These are phyloP conservation scores for Ophiognomonia clavigignenti-juglandacearum DNA, from an alignment of 2,329 filamentous ascomycete species.

Conservation along the genomic window DNA sequence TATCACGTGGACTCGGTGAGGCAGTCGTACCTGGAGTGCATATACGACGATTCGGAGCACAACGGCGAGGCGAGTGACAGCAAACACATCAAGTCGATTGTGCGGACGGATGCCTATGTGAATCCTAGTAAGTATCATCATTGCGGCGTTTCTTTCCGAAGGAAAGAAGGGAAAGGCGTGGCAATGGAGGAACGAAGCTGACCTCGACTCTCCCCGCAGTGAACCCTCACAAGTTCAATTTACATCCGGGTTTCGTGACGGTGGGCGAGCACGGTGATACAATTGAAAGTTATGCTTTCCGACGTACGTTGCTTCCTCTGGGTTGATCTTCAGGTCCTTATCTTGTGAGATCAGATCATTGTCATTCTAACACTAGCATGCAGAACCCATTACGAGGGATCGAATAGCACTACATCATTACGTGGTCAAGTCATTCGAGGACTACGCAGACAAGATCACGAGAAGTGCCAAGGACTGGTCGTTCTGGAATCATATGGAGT, in stretches of 20 bases:
- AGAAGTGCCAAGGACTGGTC: background rate
- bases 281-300: background rate
- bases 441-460: constrained; percentile 17
- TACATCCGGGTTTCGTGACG: constrained; percentile 16
- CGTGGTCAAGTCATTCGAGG: constrained; percentile 26
- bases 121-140: background rate
- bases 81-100: constrained; percentile 27
- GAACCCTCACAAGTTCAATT: constrained; percentile 23
- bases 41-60: constrained; percentile 6
- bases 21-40: constrained; percentile 22
- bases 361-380: constrained; percentile 15
- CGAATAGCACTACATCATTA: constrained; percentile 28
- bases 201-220: background rate
- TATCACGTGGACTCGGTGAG: constrained; percentile 21
- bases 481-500: constrained; percentile 2
- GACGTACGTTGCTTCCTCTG: no score
- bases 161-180: no score
- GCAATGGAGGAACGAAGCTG: no score
- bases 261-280: constrained; percentile 25
- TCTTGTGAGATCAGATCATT: no score
- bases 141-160: no score
- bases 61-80: constrained; percentile 21
- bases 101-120: constrained; percentile 21
- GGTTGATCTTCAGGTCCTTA: no score
- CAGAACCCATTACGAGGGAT: constrained; percentile 23